Evolutionary conservation across 495 filamentous ascomycete genomes (phyloP).

Genomic region (Daldinia loculata): DNA sequence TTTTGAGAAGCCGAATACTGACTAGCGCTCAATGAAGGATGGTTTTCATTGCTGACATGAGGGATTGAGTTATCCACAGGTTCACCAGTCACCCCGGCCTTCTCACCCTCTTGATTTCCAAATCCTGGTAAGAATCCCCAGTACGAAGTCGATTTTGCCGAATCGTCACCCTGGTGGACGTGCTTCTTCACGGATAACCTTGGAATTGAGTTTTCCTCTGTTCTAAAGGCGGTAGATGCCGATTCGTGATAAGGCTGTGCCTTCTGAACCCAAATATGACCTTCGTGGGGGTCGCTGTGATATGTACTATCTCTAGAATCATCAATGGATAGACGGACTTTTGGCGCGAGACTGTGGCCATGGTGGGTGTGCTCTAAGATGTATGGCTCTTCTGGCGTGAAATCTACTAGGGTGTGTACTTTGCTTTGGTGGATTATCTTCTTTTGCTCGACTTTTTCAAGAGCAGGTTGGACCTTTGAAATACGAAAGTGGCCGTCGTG

Average conservation of each 20-base stretch:
- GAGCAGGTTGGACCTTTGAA: constrained; percentile 29
- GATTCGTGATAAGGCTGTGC: constrained; percentile 30
- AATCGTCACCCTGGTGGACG: constrained; percentile 12
- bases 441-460: neutral
- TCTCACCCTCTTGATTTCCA: constrained; percentile 15
- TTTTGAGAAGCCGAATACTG: constrained; percentile 33
- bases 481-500: constrained; percentile 26
- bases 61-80: neutral
- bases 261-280: constrained; percentile 31
- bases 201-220: constrained; percentile 18
- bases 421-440: constrained; percentile 14
- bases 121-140: constrained; percentile 39
- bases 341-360: constrained; percentile 23
- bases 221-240: constrained; percentile 1
- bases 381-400: neutral
- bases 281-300: constrained; percentile 27
- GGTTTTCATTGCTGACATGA: constrained; percentile 5
- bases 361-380: constrained; percentile 27
- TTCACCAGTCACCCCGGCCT: neutral
- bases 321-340: constrained; percentile 16
- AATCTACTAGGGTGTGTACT: neutral
- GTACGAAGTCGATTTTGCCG: constrained; percentile 24
- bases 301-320: neutral
- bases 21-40: constrained; percentile 16
- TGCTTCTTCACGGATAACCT: neutral